phyloP scores from a whole-genome alignment of 2,329 filamentous ascomycete genomes.

The Zalaria obscura region DNA sequence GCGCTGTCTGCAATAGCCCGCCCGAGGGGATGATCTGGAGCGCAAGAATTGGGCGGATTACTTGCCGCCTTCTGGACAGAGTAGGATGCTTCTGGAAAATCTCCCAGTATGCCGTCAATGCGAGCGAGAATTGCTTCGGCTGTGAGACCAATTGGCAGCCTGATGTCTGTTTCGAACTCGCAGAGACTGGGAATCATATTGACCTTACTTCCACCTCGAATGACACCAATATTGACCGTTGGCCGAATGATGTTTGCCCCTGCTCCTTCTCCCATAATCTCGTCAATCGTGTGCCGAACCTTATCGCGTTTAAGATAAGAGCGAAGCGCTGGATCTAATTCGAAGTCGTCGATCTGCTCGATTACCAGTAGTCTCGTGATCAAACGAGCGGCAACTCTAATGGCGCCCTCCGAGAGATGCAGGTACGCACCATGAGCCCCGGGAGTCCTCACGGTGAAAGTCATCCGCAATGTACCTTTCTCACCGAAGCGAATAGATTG shows the following conservation, averaged over 20 bases:
- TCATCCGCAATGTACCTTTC: conserved; percentile 27
- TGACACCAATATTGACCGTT: conserved; percentile 27
- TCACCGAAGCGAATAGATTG: conserved; percentile 27
- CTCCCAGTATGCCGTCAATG: conserved; percentile 15
- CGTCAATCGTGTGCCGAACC: conserved; percentile 18
- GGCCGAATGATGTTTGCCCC: conserved; percentile 18
- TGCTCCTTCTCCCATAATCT: conserved; percentile 23
- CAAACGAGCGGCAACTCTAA: conserved; percentile 19
- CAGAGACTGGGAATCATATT: conserved; percentile 27
- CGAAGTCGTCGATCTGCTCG: conserved; percentile 13
- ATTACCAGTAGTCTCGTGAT: conserved; percentile 17
- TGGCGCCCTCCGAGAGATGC: conserved; percentile 24
- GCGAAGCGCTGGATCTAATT: conserved; percentile 14
- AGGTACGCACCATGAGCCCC: conserved; percentile 26
- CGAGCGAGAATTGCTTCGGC: conserved; percentile 13
- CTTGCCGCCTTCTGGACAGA: conserved; percentile 20
- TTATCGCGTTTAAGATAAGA: conserved; percentile 16
- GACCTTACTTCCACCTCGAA: conserved; percentile 27
- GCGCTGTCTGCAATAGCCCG: conserved; percentile 14
- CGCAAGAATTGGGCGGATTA: conserved; percentile 18
- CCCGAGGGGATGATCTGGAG: conserved; percentile 20
- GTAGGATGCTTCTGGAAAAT: conserved; percentile 16
- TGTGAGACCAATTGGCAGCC: conserved; percentile 24
- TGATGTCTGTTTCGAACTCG: conserved; percentile 25
- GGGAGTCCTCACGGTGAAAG: conserved; percentile 18